Conservation (phyloP, 257 asterid genomes). For the Solanum neorickii region DNA sequence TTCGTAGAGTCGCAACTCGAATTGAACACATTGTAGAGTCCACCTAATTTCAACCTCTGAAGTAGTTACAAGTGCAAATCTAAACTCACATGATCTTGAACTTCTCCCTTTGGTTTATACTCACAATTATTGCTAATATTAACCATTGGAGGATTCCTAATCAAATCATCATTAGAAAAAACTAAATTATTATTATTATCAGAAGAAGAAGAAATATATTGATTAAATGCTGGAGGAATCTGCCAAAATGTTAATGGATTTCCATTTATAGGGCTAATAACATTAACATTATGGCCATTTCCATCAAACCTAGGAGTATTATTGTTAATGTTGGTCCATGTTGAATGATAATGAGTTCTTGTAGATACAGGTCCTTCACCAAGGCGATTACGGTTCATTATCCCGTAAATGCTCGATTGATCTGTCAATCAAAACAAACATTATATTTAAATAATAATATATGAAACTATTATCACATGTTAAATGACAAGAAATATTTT, state of each 20-base stretch:
- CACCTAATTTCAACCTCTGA: too few relatives aligned
- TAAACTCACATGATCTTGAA: conserved; percentile 76
- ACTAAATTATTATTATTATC: background rate
- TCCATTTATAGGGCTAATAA: conserved; percentile 28
- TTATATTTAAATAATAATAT: background rate
- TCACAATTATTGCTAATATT: conserved; percentile 18
- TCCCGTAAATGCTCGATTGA: conserved; percentile 29
- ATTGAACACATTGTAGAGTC: too few relatives aligned
- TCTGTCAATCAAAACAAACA: background rate
- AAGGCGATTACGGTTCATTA: conserved; percentile 31
- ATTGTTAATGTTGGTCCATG: conserved; percentile 5
- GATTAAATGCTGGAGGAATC: conserved; percentile 6
- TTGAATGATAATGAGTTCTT: conserved; percentile 9
- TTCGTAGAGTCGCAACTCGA: too few relatives aligned
- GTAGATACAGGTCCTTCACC: conserved; percentile 6
- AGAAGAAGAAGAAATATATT: background rate
- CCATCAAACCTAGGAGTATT: conserved; percentile 19
- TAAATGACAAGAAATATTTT: background rate
- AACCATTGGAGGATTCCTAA: conserved; percentile 13
- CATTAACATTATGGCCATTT: background rate
- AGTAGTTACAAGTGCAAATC: conserved; percentile 60
- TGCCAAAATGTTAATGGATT: conserved; percentile 61
- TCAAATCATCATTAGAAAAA: conserved; percentile 2
- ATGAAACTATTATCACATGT: background rate
- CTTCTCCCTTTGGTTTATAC: conserved; percentile 27